Evolutionary conservation across 805 yeast species (phyloP).

Genomic region (Priceomyces medius): DNA sequence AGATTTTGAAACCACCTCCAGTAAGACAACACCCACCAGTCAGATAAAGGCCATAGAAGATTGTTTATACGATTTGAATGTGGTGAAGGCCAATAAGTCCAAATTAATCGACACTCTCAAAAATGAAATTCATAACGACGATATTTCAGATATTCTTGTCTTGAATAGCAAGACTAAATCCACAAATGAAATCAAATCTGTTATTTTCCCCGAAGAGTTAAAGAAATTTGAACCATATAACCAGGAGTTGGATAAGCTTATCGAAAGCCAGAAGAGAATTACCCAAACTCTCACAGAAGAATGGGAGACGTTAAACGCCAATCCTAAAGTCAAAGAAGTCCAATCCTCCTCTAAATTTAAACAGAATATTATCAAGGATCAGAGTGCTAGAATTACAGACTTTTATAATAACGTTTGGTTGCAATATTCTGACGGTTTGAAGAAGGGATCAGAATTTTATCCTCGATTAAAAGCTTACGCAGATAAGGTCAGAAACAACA

Average conservation of each 20-base stretch:
- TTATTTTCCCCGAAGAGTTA: conserved; percentile 66
- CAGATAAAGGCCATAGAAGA: conserved; percentile 54
- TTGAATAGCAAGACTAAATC: conserved; percentile 57
- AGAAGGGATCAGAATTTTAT: conserved; percentile 66
- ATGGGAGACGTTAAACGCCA: conserved; percentile 29
- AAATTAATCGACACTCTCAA: conserved; percentile 65
- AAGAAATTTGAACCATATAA: conserved; percentile 72
- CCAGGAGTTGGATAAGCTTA: conserved; percentile 63
- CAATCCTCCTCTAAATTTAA: conserved; percentile 43
- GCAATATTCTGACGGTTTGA: conserved; percentile 55
- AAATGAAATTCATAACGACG: conserved; percentile 71
- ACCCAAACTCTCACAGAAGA: conserved; percentile 29
- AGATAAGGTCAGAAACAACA: conserved; percentile 7
- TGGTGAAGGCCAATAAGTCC: conserved; percentile 62
- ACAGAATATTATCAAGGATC: conserved; percentile 30
- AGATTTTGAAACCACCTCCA: conserved; percentile 61
- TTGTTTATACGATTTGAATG: conserved; percentile 58
- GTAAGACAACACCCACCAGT: conserved; percentile 22
- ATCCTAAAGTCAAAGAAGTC: conserved; percentile 37
- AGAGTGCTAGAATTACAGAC: conserved; percentile 35
- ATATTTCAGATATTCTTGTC: conserved; percentile 73
- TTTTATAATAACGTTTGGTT: conserved; percentile 58
- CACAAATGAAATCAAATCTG: conserved; percentile 54
- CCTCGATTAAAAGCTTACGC: conserved; percentile 42
- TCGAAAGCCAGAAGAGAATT: conserved; percentile 60